phyloP scores from a whole-genome alignment of 495 filamentous ascomycete species.

The Filosporella fistucella region DNA sequence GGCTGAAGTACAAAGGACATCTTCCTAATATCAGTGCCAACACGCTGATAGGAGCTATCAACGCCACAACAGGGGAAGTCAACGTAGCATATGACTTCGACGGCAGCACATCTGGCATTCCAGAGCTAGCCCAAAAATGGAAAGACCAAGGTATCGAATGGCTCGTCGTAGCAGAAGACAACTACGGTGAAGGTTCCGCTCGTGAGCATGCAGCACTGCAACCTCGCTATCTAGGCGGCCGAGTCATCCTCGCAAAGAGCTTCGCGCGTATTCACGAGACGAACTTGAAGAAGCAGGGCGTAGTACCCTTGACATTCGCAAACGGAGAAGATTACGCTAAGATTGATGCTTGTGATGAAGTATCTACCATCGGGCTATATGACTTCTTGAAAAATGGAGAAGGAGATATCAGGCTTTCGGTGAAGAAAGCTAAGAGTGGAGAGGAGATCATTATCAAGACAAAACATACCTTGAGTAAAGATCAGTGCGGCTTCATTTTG shows the following conservation, averaged over 20 bases:
- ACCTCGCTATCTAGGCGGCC: slow-evolving; percentile 85
- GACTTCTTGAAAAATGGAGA: slow-evolving; percentile 73
- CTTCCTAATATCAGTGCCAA: slow-evolving; percentile 95
- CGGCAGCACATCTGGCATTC: slow-evolving; percentile 63
- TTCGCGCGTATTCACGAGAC: slow-evolving; percentile 98
- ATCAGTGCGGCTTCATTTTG: slow-evolving; percentile 86
- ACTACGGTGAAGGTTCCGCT: slow-evolving; percentile 96
- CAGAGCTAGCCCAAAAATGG: slow-evolving; percentile 82
- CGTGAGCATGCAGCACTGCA: slow-evolving; percentile 97
- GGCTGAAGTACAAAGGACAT: slow-evolving; percentile 99
- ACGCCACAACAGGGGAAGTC: slow-evolving; percentile 85
- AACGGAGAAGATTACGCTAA: slow-evolving; percentile 83
- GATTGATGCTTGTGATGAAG: slow-evolving; percentile 75
- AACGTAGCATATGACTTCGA: slow-evolving; percentile 85
- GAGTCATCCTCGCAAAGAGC: slow-evolving; percentile 82
- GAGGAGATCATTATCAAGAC: slow-evolving; percentile 56
- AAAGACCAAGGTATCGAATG: slow-evolving; percentile 64
- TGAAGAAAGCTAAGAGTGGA: slow-evolving; percentile 58
- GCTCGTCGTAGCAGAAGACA: slow-evolving; percentile 94
- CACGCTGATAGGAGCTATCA: slow-evolving; percentile 91
- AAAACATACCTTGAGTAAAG: slow-evolving; percentile 76
- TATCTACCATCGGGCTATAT: slow-evolving; percentile 75
- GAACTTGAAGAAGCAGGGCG: slow-evolving; percentile 98
- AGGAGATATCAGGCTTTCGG: slow-evolving; percentile 66
- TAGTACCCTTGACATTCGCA: slow-evolving; percentile 86